Percentiles rank a stretch among this genome's conserved stretches.
Conservation (phyloP, 306 rosid species). For the Vachellia pachyceras region DNA sequence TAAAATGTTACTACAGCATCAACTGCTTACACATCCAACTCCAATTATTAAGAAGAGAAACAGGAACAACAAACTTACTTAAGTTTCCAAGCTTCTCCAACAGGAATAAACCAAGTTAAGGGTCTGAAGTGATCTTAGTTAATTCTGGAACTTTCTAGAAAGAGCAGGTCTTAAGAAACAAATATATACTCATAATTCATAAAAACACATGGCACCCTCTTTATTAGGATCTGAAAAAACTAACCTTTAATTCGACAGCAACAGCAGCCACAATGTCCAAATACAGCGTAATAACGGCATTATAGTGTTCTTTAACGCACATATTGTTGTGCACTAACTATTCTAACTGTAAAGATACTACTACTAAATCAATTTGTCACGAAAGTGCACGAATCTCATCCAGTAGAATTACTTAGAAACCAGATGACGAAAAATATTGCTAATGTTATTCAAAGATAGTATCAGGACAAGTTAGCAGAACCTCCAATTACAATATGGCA, state of each 20-base stretch:
- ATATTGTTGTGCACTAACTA: neutral
- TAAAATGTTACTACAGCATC: neutral
- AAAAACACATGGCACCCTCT: neutral
- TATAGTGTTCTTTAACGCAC: neutral
- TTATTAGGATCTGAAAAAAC: neutral
- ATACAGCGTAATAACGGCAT: neutral
- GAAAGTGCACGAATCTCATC: neutral
- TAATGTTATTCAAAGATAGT: neutral
- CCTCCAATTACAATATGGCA: neutral
- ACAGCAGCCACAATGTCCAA: neutral
- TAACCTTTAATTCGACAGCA: neutral
- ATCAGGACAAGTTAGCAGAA: conserved; percentile 24
- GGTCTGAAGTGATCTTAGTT: neutral
- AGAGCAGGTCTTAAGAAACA: neutral
- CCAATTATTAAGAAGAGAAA: neutral
- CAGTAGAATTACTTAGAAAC: neutral
- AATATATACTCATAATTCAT: neutral
- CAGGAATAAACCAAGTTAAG: neutral
- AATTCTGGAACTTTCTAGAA: neutral
- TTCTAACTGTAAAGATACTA: neutral
- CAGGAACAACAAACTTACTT: neutral
- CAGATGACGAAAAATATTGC: neutral
- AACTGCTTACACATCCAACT: neutral
- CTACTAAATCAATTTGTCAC: neutral
- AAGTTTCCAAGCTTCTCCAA: neutral